Evolutionary conservation across 768 basidiomycete species (phyloP).

Genomic region (Lepiota brunneoincarnata): DNA sequence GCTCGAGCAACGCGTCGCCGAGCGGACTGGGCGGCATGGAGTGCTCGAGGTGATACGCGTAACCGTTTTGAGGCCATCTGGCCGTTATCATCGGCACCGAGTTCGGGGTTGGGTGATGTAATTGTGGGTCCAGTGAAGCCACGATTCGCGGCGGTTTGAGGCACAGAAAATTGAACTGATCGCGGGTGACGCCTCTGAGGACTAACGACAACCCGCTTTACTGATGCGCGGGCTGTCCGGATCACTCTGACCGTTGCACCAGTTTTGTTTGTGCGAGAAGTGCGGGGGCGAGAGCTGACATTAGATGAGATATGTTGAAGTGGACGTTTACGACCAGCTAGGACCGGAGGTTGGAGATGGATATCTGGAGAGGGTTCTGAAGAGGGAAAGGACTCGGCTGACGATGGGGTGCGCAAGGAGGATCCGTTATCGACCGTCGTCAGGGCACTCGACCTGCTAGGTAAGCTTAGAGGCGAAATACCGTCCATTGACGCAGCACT

Average conservation of each 20-base stretch:
- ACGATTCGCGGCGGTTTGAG: background rate
- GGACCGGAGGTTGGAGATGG: background rate
- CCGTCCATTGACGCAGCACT: background rate
- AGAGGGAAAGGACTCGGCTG: constrained; percentile 35
- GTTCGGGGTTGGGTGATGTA: background rate
- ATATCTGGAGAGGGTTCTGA: constrained; percentile 21
- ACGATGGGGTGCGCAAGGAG: constrained; percentile 37
- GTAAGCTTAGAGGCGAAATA: constrained; percentile 21
- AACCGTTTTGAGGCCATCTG: constrained; percentile 1
- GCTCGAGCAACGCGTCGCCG: background rate
- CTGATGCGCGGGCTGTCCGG: background rate
- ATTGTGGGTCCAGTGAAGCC: background rate
- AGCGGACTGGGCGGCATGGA: background rate
- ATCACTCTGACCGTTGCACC: background rate
- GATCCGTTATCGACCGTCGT: constrained; percentile 37
- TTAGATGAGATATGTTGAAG: background rate
- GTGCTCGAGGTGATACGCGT: constrained; percentile 1
- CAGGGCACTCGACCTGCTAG: constrained; percentile 33
- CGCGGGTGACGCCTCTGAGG: background rate
- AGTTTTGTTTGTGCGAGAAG: background rate
- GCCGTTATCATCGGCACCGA: background rate
- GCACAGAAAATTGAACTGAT: background rate
- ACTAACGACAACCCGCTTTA: background rate
- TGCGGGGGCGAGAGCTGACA: background rate
- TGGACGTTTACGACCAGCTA: background rate